Conservation (phyloP, 345 rosid genomes). For the Populus nigra region DNA sequence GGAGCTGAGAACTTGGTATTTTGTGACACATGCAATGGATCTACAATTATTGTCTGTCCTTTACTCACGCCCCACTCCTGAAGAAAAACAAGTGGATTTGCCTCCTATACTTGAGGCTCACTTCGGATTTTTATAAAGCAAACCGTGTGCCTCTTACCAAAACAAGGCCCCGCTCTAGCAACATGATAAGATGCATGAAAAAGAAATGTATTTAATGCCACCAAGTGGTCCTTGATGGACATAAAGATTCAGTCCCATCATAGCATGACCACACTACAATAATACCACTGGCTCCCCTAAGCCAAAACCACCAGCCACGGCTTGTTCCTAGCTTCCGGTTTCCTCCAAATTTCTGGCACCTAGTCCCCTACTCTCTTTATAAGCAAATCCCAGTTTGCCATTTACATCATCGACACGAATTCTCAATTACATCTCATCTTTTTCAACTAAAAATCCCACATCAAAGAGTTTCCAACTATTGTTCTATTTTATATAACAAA, state of each 20-base stretch:
- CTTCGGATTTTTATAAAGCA: neutral
- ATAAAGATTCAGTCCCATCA: neutral
- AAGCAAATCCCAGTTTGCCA: neutral
- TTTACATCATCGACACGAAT: neutral
- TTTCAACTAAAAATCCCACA: neutral
- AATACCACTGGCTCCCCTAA: neutral
- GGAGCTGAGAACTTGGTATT: neutral
- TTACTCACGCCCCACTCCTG: neutral
- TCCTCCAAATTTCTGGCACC: neutral
- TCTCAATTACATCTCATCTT: too few relatives aligned
- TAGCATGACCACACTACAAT: neutral
- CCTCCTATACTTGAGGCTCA: constrained; percentile 3
- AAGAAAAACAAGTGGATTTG: neutral
- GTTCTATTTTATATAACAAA: neutral
- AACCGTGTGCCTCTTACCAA: neutral
- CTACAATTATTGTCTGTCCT: neutral
- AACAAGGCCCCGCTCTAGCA: neutral
- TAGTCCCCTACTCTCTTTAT: neutral
- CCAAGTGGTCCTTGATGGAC: neutral
- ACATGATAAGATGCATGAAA: neutral
- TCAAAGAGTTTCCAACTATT: neutral
- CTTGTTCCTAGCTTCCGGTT: neutral
- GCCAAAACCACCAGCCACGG: neutral
- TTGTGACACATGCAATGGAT: neutral
- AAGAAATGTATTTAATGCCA: neutral